These are phyloP conservation scores for Boehmeria nivea DNA, from an alignment of 306 rosid genomes.

Conservation along the genomic window DNA sequence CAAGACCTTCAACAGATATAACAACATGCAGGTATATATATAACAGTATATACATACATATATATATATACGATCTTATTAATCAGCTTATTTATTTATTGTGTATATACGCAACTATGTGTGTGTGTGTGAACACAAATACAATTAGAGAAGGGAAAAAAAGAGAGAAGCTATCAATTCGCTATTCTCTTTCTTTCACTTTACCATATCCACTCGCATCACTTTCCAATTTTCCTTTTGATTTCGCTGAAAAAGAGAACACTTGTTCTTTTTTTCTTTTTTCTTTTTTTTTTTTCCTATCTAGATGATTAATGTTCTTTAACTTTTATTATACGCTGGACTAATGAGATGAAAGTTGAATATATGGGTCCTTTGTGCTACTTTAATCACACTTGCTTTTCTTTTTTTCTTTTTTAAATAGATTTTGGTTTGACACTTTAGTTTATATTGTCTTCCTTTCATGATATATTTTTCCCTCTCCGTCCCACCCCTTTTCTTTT, in stretches of 20 bases:
- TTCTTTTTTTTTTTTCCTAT: conserved; percentile 27
- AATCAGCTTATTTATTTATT: too few relatives aligned
- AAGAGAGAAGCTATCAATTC: conserved; percentile 6
- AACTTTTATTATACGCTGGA: conserved; percentile 26
- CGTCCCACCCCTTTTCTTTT: neutral
- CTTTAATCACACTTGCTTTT: conserved; percentile 20
- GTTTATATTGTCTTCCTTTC: neutral
- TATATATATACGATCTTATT: neutral
- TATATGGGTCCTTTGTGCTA: conserved; percentile 28
- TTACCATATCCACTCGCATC: conserved; percentile 3
- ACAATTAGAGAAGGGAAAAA: neutral
- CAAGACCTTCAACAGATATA: conserved; percentile 95
- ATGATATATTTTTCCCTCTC: neutral
- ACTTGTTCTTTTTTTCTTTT: conserved; percentile 25
- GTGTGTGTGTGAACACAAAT: neutral
- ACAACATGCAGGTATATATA: conserved; percentile 79
- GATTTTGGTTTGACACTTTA: conserved; percentile 15
- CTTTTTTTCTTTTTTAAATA: neutral
- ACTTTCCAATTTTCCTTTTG: conserved; percentile 36
- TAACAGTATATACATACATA: conserved; percentile 1
- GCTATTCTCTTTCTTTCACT: conserved; percentile 15
- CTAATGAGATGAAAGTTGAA: conserved; percentile 13
- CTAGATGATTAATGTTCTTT: conserved; percentile 37
- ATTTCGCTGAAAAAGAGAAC: conserved; percentile 35
- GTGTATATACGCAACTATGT: neutral